phyloP scores from a whole-genome alignment of 768 basidiomycete genomes.

The Tulasnella sp. region DNA sequence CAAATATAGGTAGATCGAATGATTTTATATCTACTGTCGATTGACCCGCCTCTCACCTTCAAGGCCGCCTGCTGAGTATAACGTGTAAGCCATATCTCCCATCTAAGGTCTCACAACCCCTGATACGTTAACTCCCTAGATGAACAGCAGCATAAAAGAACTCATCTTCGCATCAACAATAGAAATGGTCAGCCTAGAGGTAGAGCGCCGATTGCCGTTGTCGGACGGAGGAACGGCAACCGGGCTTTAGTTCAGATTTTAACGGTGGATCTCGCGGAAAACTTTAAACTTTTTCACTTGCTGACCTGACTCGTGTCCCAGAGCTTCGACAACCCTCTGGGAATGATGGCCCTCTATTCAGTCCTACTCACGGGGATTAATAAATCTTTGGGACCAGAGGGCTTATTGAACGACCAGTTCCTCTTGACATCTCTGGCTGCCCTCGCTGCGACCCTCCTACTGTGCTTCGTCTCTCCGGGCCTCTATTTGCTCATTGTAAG shows the following conservation, averaged over 20 bases:
- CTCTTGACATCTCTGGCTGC: neutral
- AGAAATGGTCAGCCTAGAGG: neutral
- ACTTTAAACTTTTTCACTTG: neutral
- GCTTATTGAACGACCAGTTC: neutral
- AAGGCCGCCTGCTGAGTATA: neutral
- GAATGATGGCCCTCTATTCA: neutral
- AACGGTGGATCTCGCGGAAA: neutral
- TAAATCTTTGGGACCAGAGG: neutral
- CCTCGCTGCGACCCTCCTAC: neutral
- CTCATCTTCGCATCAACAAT: neutral
- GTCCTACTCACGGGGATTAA: neutral
- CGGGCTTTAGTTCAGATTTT: neutral
- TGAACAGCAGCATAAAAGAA: neutral
- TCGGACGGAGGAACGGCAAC: neutral
- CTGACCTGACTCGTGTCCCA: neutral
- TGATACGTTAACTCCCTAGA: neutral
- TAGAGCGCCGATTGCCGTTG: neutral
- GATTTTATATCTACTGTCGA: neutral
- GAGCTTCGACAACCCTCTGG: neutral
- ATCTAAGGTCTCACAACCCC: neutral
- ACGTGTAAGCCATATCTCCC: neutral
- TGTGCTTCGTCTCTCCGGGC: neutral
- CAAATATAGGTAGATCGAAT: neutral
- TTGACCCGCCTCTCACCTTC: neutral
- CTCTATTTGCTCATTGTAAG: neutral